These are phyloP conservation scores for Cladosporium sp. DNA, from an alignment of 2,329 filamentous ascomycete genomes.

Conservation along the genomic window DNA sequence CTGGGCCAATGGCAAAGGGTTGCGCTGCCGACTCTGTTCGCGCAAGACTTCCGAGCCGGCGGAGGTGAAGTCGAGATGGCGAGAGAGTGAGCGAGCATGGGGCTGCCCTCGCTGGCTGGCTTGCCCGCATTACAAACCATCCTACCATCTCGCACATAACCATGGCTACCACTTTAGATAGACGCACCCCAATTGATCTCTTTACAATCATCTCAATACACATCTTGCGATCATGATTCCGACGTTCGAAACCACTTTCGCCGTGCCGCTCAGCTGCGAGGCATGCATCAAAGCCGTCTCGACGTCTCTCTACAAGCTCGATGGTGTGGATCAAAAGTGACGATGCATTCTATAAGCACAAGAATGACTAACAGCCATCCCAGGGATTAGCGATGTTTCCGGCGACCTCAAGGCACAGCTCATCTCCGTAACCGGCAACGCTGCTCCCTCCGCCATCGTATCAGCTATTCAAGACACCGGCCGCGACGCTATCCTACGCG, in stretches of 20 bases:
- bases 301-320: conserved; percentile 71
- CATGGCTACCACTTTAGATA: conserved; percentile 14
- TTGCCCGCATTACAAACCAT: conserved; percentile 19
- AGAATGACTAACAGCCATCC: background rate
- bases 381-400: conserved; percentile 79
- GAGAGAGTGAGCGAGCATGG: background rate
- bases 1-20: background rate
- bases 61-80: background rate
- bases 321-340: conserved; percentile 50
- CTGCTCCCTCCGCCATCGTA: conserved; percentile 86
- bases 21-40: conserved; percentile 8
- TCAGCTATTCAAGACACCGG: conserved; percentile 85
- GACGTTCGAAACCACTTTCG: conserved; percentile 76
- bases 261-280: conserved; percentile 90
- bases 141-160: conserved; percentile 2
- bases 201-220: background rate
- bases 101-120: background rate
- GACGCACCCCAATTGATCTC: background rate
- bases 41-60: conserved; percentile 5
- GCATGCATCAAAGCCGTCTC: conserved; percentile 85
- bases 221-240: conserved; percentile 34
- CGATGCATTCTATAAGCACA: background rate
- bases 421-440: conserved; percentile 83
- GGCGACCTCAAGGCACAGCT: conserved; percentile 81
- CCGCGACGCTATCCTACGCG: conserved; percentile 89